Percentiles rank a stretch among this genome's conserved stretches.
phyloP scores from a whole-genome alignment of 305 asterid species.

The Solanum chacoense region DNA sequence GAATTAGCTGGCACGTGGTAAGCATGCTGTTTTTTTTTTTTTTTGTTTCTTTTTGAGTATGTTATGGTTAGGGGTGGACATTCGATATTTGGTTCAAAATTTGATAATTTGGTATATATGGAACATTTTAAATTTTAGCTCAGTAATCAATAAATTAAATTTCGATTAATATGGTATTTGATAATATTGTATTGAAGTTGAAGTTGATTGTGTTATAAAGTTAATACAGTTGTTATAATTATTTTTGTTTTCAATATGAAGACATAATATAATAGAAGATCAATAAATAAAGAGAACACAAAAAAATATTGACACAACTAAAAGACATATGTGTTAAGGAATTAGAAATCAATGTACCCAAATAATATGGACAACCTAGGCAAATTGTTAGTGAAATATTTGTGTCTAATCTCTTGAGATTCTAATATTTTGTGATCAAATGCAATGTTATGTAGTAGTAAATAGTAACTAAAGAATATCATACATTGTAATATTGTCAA shows the following conservation, averaged over 20 bases:
- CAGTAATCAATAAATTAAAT: too few species aligned
- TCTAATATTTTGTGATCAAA: not conserved
- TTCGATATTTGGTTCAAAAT: not conserved
- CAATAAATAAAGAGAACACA: not conserved
- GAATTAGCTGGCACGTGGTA: not conserved
- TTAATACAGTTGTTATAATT: not conserved
- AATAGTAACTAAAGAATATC: not conserved
- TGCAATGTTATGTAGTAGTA: not conserved
- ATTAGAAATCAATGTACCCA: not conserved
- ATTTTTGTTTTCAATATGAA: too few species aligned
- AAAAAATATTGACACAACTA: too few species aligned
- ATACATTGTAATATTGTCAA: too few species aligned
- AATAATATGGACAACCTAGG: too few species aligned
- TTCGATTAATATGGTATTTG: not conserved
- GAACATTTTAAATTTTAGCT: too few species aligned
- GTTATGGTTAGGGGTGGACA: not conserved
- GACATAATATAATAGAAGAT: too few species aligned
- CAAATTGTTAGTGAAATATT: too few species aligned
- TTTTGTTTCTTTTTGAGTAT: not conserved
- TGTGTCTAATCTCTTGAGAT: not conserved
- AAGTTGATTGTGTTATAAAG: too few species aligned
- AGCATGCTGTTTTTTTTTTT: not conserved
- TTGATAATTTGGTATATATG: not conserved
- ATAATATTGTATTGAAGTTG: too few species aligned
- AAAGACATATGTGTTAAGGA: too few species aligned